These are phyloP conservation scores for Phytophthora quininea DNA, from an alignment of 352 stramenopile species.

Conservation along the genomic window DNA sequence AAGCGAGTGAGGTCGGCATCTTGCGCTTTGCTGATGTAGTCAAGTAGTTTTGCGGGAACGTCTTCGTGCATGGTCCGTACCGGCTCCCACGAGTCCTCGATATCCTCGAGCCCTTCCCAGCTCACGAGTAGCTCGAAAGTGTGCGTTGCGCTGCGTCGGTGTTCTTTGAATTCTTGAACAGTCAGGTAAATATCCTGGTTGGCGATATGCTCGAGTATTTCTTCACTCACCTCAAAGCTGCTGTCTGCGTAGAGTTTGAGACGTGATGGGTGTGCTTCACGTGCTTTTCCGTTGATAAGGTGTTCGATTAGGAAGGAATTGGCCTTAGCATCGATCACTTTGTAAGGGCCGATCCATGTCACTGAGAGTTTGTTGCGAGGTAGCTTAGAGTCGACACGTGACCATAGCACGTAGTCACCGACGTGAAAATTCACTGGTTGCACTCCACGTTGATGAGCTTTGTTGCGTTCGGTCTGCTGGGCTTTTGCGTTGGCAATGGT, in stretches of 20 bases:
- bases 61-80: too few relatives aligned
- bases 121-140: too few relatives aligned
- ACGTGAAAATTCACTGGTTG: slow-evolving; percentile 5
- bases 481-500: not conserved
- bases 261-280: slow-evolving; percentile 1
- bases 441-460: slow-evolving; percentile 1
- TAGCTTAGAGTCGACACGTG: not conserved
- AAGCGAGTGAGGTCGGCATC: too few relatives aligned
- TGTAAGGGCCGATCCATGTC: not conserved
- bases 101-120: too few relatives aligned
- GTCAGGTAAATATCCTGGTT: slow-evolving; percentile 13
- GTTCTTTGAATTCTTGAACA: not conserved
- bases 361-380: slow-evolving; percentile 5
- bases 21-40: too few relatives aligned
- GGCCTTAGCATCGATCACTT: not conserved
- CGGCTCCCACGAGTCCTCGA: too few relatives aligned
- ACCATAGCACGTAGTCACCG: slow-evolving; percentile 2
- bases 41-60: too few relatives aligned
- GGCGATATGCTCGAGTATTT: slow-evolving; percentile 4
- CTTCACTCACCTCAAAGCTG: slow-evolving; percentile 4
- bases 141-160: too few relatives aligned
- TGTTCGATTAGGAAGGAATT: slow-evolving; percentile 4
- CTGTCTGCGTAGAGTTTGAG: slow-evolving; percentile 1
- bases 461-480: not conserved
- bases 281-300: not conserved